Conservation (phyloP, 2,329 filamentous ascomycete species). For the Aurifilum marmelostoma region DNA sequence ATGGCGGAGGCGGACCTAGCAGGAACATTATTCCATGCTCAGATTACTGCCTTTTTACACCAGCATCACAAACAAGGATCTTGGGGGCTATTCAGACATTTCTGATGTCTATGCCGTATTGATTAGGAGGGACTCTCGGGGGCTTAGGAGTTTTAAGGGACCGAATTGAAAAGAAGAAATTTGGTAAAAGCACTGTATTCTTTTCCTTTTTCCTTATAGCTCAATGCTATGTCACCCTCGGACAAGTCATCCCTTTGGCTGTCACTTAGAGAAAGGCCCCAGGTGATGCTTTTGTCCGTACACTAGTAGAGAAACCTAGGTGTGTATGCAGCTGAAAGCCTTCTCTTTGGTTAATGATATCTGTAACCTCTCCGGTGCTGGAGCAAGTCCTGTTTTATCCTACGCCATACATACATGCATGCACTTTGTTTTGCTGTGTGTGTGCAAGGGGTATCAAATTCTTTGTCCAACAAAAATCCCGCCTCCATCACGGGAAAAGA, state of each 20-base stretch:
- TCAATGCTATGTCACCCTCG: background rate
- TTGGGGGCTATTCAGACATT: background rate
- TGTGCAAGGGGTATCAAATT: background rate
- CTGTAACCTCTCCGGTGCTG: background rate
- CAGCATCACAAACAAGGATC: background rate
- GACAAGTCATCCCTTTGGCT: background rate
- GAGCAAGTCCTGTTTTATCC: background rate
- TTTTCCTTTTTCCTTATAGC: background rate
- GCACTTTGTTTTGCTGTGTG: background rate
- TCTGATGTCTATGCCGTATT: background rate
- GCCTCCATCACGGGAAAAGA: background rate
- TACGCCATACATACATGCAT: background rate
- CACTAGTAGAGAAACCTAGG: background rate
- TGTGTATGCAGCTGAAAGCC: background rate
- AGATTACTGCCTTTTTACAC: background rate
- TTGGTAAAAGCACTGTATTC: background rate
- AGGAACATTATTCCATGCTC: background rate
- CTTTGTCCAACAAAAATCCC: background rate
- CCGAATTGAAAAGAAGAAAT: constrained; percentile 9
- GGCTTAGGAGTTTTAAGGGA: constrained; percentile 14
- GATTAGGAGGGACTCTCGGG: background rate
- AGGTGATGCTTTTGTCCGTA: background rate
- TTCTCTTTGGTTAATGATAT: background rate
- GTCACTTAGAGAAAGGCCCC: background rate
- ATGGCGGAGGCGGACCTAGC: background rate